A percentile compares a stretch with the other conserved stretches of the same genome.
These are phyloP conservation scores for apple (Malus domestica) DNA, from an alignment of 306 rosid genomes.

Conservation along the genomic window DNA sequence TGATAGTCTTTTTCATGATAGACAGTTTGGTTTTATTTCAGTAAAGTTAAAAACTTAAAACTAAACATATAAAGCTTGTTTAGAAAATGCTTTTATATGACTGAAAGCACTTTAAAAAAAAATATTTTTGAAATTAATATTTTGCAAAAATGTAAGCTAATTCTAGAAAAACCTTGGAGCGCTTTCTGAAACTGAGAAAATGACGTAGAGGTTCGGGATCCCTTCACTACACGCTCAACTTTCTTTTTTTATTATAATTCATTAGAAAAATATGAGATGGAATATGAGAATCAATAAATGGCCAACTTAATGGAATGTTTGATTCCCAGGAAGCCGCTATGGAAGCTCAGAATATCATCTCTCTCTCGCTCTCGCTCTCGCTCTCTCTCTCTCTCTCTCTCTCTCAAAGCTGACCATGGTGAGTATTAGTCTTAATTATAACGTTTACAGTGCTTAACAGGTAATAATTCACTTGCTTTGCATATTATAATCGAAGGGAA, in stretches of 20 bases:
- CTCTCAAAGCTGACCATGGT: slow-evolving; percentile 14
- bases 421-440: slow-evolving; percentile 22
- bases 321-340: slow-evolving; percentile 32
- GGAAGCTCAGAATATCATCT: slow-evolving; percentile 12
- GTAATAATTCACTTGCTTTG: slow-evolving; percentile 35
- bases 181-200: too few species aligned
- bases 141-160: too few species aligned
- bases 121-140: too few species aligned
- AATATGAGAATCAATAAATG: slow-evolving; percentile 30
- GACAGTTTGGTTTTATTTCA: neutral
- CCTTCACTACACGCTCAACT: neutral
- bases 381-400: slow-evolving; percentile 2
- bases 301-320: slow-evolving; percentile 42
- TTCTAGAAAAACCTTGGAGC: too few species aligned
- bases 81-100: too few species aligned
- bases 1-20: neutral
- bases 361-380: neutral
- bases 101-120: too few species aligned
- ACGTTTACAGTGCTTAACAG: slow-evolving; percentile 45
- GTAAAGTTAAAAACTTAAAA: neutral
- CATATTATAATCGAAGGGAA: slow-evolving; percentile 14
- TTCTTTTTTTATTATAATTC: slow-evolving; percentile 4
- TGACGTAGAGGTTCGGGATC: too few species aligned
- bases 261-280: slow-evolving; percentile 18
- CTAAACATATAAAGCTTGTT: neutral